Evolutionary conservation across 139 green algal genomes (phyloP).

Genomic region (Tetradesmus obliquus): DNA sequence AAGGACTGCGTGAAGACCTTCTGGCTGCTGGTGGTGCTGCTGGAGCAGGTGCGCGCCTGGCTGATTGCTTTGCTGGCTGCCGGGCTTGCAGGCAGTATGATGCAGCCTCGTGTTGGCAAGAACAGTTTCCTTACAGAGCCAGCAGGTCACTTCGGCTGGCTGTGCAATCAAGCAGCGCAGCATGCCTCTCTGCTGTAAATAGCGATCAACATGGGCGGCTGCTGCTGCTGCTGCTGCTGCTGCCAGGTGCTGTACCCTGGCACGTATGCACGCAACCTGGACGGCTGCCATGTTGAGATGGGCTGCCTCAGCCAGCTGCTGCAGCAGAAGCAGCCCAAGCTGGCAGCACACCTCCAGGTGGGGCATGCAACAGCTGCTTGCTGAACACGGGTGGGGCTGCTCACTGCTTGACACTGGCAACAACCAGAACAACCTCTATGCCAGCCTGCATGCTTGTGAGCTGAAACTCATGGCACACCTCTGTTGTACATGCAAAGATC

Average conservation of each 20-base stretch:
- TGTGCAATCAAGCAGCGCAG: no score
- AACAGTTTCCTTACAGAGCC: neutral
- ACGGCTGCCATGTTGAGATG: conserved; percentile 88
- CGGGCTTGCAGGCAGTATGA: neutral
- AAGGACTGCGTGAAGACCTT: conserved; percentile 30
- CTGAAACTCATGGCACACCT: no score
- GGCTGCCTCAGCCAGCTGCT: conserved; percentile 56
- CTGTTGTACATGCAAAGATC: no score
- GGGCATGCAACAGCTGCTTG: neutral
- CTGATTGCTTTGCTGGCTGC: neutral
- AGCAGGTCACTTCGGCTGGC: neutral
- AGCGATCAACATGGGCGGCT: neutral
- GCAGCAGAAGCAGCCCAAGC: conserved; percentile 69
- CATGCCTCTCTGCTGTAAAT: no score
- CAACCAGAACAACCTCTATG: no score
- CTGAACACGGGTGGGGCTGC: no score
- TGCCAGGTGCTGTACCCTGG: conserved; percentile 65
- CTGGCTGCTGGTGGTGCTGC: conserved; percentile 40
- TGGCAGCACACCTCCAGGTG: conserved; percentile 61
- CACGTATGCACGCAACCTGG: conserved; percentile 75
- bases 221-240: conserved; percentile 20
- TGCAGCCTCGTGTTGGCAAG: neutral
- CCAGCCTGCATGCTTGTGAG: no score
- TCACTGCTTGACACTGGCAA: no score
- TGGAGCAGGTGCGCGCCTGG: conserved; percentile 16